Base-by-base conservation (phyloP, 331 rosid species). In the Prunus yedoensis region DNA sequence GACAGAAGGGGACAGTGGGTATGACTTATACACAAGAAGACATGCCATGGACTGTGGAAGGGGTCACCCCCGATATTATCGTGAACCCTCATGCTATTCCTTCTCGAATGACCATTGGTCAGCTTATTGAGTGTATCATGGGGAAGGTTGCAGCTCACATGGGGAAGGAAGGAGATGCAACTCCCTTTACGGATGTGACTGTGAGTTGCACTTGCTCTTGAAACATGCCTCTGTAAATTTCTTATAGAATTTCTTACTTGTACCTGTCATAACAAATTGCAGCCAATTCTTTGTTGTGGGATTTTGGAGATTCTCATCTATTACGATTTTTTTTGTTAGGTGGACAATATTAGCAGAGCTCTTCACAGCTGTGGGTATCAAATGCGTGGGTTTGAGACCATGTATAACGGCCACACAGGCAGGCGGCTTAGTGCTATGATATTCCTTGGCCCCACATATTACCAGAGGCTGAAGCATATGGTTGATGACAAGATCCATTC, bases 11-110 rank as follows among this genome's bases (percentile, higher is more conserved):
- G 53, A 95, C 96, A 7, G 92, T 95, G 63, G 97, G 97, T 41
- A 95, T 89, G 97, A 95, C 97, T 68, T 95, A 95, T 78, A 95
- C 97, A 2, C 99, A 95, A 84, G 99, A 95, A 86, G 99, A 95
- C 84, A 95, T 95, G 99, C 97, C 97, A 13, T 95, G 99, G 99
- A 92, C 99, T 68, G 87, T 89, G 73, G 99, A 95, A 89, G 99
- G 99, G 80, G 90, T 95, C 66, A 90, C 93, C 76, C 99, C 99
- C 13, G 99, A 95, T 82, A 92, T 95, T 77, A 95, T 95, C 68
- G 99, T 95, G 79, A 95, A 95, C 82, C 99, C 97, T 14, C 99
- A 92, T 80, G 97, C 99, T 77, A 95, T 95, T 84, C 99, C 99
- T 77, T 95, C 99, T 73, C 94, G 99, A 27, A 95, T 95, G 97